Evolutionary conservation across 2,329 filamentous ascomycete species (phyloP), one percentile per base, ranked within the genome.

Genomic region (Neurospora sp.): DNA sequence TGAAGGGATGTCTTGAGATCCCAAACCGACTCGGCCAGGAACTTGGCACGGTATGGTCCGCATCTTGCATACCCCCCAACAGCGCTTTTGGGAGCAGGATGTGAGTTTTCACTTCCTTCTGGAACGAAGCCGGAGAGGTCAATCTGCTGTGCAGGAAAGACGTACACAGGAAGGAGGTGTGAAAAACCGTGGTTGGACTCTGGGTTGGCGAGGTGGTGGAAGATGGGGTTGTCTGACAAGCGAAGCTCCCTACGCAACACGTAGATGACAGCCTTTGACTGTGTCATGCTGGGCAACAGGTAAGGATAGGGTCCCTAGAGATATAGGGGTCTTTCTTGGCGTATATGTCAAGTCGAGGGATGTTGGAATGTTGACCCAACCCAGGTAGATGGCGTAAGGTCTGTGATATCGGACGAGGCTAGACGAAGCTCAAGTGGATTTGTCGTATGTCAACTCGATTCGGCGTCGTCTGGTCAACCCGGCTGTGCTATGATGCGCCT

Each of bases 111-210:
- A 67, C 80, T 74, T 11, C 82, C 80, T 66, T 84, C 77, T 15
- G 80, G 79, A n/a, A 94, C 80, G 75, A 95, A 92, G 1, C 92
- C 92, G 0, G 89, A 91, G 0, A 92, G 83, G 76, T 95, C 91
- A 28, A 94, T 81, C 74, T 95, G 91, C 68, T 91, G 83, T 2
- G 90, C 86, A 0, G 88, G 83, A 68, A 93, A 88, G 23, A 92
- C 81, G 76, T 89, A 92, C 52, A 93, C 79, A 8, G 92, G 92
- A 1, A 95, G 82, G 1, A 94, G 77, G 76, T 94, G 90, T 1
- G 89, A 91, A 75, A 85, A 88, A 4, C 82, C 83, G 76, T 87
- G 85, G 28, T 83, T 79, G 19, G 79, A 78, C 77, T 71, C 78
- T 8, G 52, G 52, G 73, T 81, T 87, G 70, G 81, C 81, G 67